Evolutionary conservation across 2,329 filamentous ascomycete species (phyloP).

Genomic region (Phialophora chinensis): DNA sequence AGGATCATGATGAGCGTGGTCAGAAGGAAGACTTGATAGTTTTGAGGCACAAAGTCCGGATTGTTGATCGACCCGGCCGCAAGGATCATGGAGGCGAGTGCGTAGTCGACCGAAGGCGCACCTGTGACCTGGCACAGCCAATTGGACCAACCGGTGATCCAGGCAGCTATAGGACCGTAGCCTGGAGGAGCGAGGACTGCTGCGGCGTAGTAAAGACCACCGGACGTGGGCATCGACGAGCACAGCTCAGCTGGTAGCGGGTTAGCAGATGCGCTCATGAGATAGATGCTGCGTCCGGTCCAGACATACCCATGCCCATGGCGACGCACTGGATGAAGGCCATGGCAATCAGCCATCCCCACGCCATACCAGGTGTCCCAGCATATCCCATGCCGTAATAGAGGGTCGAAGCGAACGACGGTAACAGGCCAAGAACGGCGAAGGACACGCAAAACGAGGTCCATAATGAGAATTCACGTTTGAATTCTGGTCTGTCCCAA

Average conservation of each 20-base stretch:
- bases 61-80: slow-evolving; percentile 72
- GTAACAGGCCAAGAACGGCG: slow-evolving; percentile 72
- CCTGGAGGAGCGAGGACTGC: slow-evolving; percentile 72
- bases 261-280: slow-evolving; percentile 42
- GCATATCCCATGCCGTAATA: slow-evolving; percentile 71
- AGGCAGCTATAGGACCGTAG: slow-evolving; percentile 70
- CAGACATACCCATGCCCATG: slow-evolving; percentile 58
- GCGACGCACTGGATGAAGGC: slow-evolving; percentile 74
- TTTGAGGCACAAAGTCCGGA: slow-evolving; percentile 67
- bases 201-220: slow-evolving; percentile 75
- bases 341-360: slow-evolving; percentile 78
- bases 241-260: slow-evolving; percentile 66
- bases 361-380: slow-evolving; percentile 68
- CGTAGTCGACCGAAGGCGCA: slow-evolving; percentile 71
- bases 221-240: slow-evolving; percentile 73
- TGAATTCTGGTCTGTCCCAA: slow-evolving; percentile 64
- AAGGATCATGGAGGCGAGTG: slow-evolving; percentile 71
- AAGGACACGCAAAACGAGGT: slow-evolving; percentile 77
- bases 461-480: slow-evolving; percentile 74
- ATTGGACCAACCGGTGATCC: slow-evolving; percentile 73
- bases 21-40: slow-evolving; percentile 72
- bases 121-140: slow-evolving; percentile 71
- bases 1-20: slow-evolving; percentile 71
- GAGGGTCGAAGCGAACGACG: slow-evolving; percentile 73
- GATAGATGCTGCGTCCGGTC: not conserved